These are phyloP conservation scores for Tetrapisispora nanseiensis DNA, from an alignment of 805 yeast species.

Conservation along the genomic window DNA sequence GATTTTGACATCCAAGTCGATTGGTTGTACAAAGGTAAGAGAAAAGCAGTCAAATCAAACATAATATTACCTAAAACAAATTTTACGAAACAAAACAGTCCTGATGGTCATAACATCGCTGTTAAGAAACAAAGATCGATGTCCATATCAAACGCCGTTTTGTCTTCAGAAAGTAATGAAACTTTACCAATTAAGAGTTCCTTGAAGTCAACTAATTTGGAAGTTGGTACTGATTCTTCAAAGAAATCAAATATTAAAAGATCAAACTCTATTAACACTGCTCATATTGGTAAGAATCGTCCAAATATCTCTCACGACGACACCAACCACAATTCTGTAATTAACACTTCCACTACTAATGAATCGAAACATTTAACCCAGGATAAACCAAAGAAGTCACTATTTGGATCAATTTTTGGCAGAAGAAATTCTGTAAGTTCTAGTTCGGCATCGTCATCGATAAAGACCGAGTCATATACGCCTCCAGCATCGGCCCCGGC, in stretches of 20 bases:
- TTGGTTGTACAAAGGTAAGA: constrained; percentile 77
- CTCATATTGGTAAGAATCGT: not conserved
- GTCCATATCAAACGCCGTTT: constrained; percentile 15
- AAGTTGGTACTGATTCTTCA: not conserved
- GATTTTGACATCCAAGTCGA: constrained; percentile 59
- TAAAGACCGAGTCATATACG: not conserved
- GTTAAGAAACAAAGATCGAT: constrained; percentile 16
- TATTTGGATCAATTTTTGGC: constrained; percentile 22
- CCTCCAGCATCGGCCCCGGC: constrained; percentile 9
- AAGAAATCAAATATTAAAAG: constrained; percentile 5
- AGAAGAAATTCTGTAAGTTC: constrained; percentile 9
- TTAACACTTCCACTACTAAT: not conserved
- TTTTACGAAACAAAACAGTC: too few relatives aligned
- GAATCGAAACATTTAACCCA: not conserved
- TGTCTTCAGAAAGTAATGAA: constrained; percentile 2
- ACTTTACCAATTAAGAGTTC: not conserved
- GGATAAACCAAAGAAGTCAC: constrained; percentile 23
- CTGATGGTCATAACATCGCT: too few relatives aligned
- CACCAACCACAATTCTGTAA: too few relatives aligned
- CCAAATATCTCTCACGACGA: too few relatives aligned
- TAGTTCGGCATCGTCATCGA: constrained; percentile 4
- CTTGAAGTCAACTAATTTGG: not conserved
- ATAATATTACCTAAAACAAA: not conserved
- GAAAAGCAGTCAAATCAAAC: not conserved
- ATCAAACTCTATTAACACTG: constrained; percentile 9